Evolutionary conservation across 768 basidiomycete genomes (phyloP).

Genomic region (Rhizopogon vesiculosus): DNA sequence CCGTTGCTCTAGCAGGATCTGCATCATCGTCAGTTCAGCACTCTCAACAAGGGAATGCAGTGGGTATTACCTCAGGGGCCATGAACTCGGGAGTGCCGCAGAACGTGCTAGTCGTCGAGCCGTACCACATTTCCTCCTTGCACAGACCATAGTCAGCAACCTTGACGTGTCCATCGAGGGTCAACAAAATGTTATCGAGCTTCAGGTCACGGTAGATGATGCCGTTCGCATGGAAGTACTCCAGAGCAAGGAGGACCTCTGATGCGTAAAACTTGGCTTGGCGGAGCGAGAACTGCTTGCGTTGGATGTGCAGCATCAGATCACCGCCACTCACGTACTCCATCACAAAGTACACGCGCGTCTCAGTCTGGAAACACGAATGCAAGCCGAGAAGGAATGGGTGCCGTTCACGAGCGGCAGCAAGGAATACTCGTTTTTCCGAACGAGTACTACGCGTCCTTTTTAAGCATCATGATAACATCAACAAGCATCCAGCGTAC

Average conservation of each 20-base stretch:
- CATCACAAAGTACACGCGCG: conserved; percentile 99
- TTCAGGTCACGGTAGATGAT: conserved; percentile 99
- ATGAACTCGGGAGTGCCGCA: conserved; percentile 99
- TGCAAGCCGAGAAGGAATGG: conserved; percentile 96
- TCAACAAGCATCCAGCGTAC: conserved; percentile 37
- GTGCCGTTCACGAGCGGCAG: conserved; percentile 95
- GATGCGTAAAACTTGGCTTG: conserved; percentile 99
- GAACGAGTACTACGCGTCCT: conserved; percentile 81
- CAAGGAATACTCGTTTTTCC: conserved; percentile 96
- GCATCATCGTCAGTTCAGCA: conserved; percentile 3
- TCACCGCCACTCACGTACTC: conserved; percentile 99
- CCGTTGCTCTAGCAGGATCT: conserved; percentile 99
- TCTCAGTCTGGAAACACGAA: conserved; percentile 99
- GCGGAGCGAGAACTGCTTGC: conserved; percentile 96
- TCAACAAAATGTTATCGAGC: conserved; percentile 95
- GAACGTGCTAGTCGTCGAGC: conserved; percentile 95
- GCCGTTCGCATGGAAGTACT: conserved; percentile 98
- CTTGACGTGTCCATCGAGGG: conserved; percentile 96
- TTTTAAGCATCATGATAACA: conserved; percentile 4
- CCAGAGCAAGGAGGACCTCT: conserved; percentile 91
- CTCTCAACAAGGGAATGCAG: not conserved
- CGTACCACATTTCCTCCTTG: conserved; percentile 99
- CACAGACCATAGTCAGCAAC: conserved; percentile 99
- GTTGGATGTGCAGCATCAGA: conserved; percentile 98
- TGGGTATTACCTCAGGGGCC: conserved; percentile 84